These are phyloP conservation scores for Helichrysum umbraculigerum DNA, from an alignment of 129 eudicot species.

Conservation along the genomic window DNA sequence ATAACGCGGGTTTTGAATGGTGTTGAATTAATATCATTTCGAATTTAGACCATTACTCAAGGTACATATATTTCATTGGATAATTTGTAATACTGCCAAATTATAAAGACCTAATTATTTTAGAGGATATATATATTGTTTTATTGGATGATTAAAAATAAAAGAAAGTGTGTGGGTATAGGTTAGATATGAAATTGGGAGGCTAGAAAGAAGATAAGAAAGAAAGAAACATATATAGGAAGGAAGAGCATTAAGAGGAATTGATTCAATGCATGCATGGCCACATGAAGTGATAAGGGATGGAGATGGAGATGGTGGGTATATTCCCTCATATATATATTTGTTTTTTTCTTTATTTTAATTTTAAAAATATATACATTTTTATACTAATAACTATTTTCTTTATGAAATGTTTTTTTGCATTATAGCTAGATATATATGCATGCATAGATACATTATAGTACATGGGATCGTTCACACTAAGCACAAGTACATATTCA, in stretches of 20 bases:
- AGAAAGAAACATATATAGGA: slow-evolving; percentile 32
- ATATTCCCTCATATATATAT: slow-evolving; percentile 31
- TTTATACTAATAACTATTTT: too few relatives aligned
- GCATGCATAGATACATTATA: too few relatives aligned
- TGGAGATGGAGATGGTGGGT: slow-evolving; percentile 10
- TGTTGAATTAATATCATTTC: neutral
- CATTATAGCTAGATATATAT: too few relatives aligned
- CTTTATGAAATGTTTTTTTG: too few relatives aligned
- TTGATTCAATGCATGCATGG: slow-evolving; percentile 31
- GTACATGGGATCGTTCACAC: too few relatives aligned
- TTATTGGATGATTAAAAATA: slow-evolving; percentile 29
- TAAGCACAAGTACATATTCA: too few relatives aligned
- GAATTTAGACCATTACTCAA: neutral
- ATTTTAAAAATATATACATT: neutral
- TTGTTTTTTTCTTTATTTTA: neutral
- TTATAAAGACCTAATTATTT: neutral
- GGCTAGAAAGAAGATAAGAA: slow-evolving; percentile 42
- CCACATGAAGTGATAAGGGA: slow-evolving; percentile 45
- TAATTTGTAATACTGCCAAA: neutral
- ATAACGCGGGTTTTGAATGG: neutral
- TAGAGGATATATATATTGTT: neutral
- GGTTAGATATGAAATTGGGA: slow-evolving; percentile 41
- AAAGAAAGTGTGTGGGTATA: slow-evolving; percentile 37
- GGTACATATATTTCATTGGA: neutral
- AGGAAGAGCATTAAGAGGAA: neutral